Evolutionary conservation across 768 basidiomycete genomes (phyloP), one percentile per base, ranked within the genome.

Genomic region (Termitomyces sp.): DNA sequence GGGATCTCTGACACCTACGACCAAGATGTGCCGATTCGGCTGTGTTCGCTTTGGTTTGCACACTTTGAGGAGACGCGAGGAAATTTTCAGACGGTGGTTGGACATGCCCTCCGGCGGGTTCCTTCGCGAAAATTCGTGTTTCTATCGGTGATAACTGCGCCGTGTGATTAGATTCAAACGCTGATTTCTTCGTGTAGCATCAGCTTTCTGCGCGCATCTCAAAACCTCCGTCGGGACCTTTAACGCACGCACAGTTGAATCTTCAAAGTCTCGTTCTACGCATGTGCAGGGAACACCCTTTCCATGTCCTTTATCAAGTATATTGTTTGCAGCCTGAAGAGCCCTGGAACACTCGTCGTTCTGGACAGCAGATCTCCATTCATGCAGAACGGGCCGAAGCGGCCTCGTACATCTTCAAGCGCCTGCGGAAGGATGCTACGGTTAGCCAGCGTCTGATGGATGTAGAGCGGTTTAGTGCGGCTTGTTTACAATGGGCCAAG

Each of bases 121-220:
- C 90, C 94, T 0, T 91, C 94, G 0, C 79, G 83, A 58, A 98
- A 98, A 69, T 89, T 98, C 65, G 80, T 96, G 43, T 92, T 94
- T 69, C 78, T 98, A 53, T 86, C 92, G 10, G 80, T 80, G 59
- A 63, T 73, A 63, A 10, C 27, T n/a, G 37, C 32, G 19, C 25
- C 1, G 16, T 19, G 52, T 3, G 12, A 14, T 42, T 21, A 32
- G 14, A 27, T 19, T 54, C 28, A 7, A 16, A 21, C 37, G 30
- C 27, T 60, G 17, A 60, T 46, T 49, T 40, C 50, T 48, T 50
- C 39, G 21, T 35, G 6, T 52, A 81, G 74, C 93, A 95, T 71
- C 97, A 99, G 71, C 82, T 99, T 5, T 86, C 94, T 0, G 94
- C 96, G n/a, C 83, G 95, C 8, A 77, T 98, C 30, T 81, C 87